phyloP scores from a whole-genome alignment of 2,329 filamentous ascomycete species.

The Trichoderma sp. region DNA sequence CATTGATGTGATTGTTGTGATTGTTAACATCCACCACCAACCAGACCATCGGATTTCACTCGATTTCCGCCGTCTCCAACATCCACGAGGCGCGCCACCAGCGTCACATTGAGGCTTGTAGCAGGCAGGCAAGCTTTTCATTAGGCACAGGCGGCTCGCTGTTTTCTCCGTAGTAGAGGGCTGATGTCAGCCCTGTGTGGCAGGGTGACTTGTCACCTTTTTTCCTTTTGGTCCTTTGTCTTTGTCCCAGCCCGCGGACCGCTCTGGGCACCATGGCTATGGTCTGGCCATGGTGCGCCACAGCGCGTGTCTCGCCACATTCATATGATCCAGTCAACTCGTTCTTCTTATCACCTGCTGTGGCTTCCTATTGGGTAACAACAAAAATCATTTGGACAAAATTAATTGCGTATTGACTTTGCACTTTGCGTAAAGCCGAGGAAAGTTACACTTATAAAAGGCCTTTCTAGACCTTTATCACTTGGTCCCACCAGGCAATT shows the following conservation, averaged over 20 bases:
- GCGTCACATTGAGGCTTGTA: slow-evolving; percentile 16
- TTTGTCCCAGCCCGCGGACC: not conserved
- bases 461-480: not conserved
- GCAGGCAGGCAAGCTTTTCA: not conserved
- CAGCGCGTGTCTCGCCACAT: not conserved
- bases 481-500: not conserved
- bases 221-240: not conserved
- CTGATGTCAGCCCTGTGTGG: slow-evolving; percentile 25
- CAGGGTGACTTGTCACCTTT: slow-evolving; percentile 13
- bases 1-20: not conserved
- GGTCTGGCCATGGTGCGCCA: not conserved
- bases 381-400: not conserved
- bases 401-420: not conserved
- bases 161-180: not conserved
- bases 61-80: not conserved
- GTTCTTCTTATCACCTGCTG: not conserved
- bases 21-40: not conserved
- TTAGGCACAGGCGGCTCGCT: not conserved
- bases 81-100: slow-evolving; percentile 25
- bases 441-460: not conserved
- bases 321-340: not conserved
- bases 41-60: not conserved
- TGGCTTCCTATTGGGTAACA: not conserved
- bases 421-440: not conserved
- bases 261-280: not conserved